Percentiles rank a stretch among this genome's conserved stretches.
phyloP scores from a whole-genome alignment of 2,329 filamentous ascomycete species.

The Blastomyces percursus region DNA sequence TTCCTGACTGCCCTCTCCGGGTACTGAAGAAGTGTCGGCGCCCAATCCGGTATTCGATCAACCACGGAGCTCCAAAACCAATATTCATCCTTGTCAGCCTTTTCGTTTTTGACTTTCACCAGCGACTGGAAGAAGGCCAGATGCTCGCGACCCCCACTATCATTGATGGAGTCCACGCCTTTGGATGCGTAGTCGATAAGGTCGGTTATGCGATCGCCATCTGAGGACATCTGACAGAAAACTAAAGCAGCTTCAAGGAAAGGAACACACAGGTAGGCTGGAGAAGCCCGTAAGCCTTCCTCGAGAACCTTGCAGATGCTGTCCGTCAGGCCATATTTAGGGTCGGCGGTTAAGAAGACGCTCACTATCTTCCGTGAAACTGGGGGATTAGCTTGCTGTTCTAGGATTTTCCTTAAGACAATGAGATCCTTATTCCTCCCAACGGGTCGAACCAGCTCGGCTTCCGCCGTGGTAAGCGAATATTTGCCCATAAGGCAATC shows the following conservation, averaged over 20 bases:
- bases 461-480: constrained; percentile 26
- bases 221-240: constrained; percentile 40
- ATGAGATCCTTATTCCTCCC: constrained; percentile 26
- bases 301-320: constrained; percentile 46
- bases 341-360: constrained; percentile 43
- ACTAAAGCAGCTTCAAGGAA: constrained; percentile 48
- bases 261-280: constrained; percentile 39
- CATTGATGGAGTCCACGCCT: constrained; percentile 39
- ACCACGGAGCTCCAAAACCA: constrained; percentile 30
- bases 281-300: constrained; percentile 43
- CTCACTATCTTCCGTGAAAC: constrained; percentile 48
- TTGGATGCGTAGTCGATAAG: constrained; percentile 35
- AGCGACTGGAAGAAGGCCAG: constrained; percentile 44
- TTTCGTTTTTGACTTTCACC: constrained; percentile 31
- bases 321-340: constrained; percentile 37
- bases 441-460: constrained; percentile 23
- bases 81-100: constrained; percentile 22
- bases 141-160: constrained; percentile 39
- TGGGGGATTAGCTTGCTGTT: constrained; percentile 46
- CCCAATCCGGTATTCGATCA: constrained; percentile 39
- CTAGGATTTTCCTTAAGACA: constrained; percentile 52
- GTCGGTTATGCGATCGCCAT: constrained; percentile 27
- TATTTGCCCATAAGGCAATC: constrained; percentile 21
- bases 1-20: constrained; percentile 37
- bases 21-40: constrained; percentile 43